Base-by-base conservation (phyloP, 2,329 filamentous ascomycete species). In the Mycosphaerelloides madeirae region DNA sequence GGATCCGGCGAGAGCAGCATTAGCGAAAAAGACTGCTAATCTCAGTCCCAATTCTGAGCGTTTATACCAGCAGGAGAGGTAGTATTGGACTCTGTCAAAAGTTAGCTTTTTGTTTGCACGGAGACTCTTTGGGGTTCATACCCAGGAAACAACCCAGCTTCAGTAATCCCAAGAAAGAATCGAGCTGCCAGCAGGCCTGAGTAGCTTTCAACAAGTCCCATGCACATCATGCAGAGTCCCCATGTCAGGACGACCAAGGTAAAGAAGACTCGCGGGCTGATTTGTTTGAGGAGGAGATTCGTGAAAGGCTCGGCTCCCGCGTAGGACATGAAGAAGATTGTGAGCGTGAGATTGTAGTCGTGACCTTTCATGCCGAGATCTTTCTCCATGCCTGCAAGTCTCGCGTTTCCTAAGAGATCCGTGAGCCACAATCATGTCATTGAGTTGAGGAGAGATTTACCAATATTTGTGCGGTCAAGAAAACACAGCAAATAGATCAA, bases 281-380 rank as follows among this genome's bases (percentile, higher is more conserved):
- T 68, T 14, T 75, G 75, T 68, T 93, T 94, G 44, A 94, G 79
- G 19, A 94, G 66, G 35, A 93, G 72, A 63, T 94, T 93, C 48
- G 86, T 89, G 36, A 89, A 57, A 0, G 82, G 81, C 64, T 93
- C 87, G 50, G 87, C 89, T 22, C 89, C 66, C 2, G 86, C 77
- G 63, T 95, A 95, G 1, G 85, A 88, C 41, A 94, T 75, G 69
- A 95, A 95, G 70, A 95, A 95, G 57, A 95, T 84, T 29, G 84
- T 86, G 8, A 95, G 73, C 0, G 82, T 78, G 19, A 78, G 73
- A 64, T 90, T 90, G 69, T 89, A 95, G 59, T 85, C 73, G 6
- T 73, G 67, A 2, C 77, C 73, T 0, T 74, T 75, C 72, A 93
- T 78, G 28, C 76, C 56, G 7, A 91, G 68, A 46, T 85, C 80